These are phyloP conservation scores for Candida sithepensis DNA, from an alignment of 805 yeast genomes.

Conservation along the genomic window DNA sequence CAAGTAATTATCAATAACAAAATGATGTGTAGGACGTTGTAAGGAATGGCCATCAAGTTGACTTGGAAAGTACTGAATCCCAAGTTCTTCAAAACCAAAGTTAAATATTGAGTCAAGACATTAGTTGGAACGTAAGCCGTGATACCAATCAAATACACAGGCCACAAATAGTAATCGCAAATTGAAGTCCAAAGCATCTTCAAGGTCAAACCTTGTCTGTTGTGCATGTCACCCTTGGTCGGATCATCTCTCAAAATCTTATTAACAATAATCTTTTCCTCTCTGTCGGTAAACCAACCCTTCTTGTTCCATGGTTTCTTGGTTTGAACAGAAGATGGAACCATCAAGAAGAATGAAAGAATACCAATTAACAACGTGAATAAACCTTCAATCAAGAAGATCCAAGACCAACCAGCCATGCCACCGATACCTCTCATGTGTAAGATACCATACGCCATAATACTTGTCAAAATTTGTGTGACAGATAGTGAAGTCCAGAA, in stretches of 20 bases:
- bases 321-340: slow-evolving; percentile 33
- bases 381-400: slow-evolving; percentile 62
- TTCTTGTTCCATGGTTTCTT: slow-evolving; percentile 24
- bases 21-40: slow-evolving; percentile 36
- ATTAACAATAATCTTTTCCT: slow-evolving; percentile 56
- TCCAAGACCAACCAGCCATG: slow-evolving; percentile 60
- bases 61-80: slow-evolving; percentile 53
- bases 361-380: slow-evolving; percentile 53
- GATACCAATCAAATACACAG: slow-evolving; percentile 46
- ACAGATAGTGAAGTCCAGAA: slow-evolving; percentile 57
- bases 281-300: slow-evolving; percentile 47
- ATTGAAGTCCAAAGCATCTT: slow-evolving; percentile 38
- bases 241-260: slow-evolving; percentile 63
- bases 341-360: slow-evolving; percentile 29
- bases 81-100: slow-evolving; percentile 43
- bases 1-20: slow-evolving; percentile 35
- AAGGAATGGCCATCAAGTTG: slow-evolving; percentile 52
- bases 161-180: slow-evolving; percentile 52
- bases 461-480: slow-evolving; percentile 42
- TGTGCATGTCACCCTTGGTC: slow-evolving; percentile 59
- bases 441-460: slow-evolving; percentile 49
- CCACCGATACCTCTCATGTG: slow-evolving; percentile 43
- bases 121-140: slow-evolving; percentile 35
- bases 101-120: slow-evolving; percentile 42
- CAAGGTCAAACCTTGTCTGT: slow-evolving; percentile 48